Base-by-base conservation (phyloP, 2,329 filamentous ascomycete species). In the Talaromyces rugulosus region DNA sequence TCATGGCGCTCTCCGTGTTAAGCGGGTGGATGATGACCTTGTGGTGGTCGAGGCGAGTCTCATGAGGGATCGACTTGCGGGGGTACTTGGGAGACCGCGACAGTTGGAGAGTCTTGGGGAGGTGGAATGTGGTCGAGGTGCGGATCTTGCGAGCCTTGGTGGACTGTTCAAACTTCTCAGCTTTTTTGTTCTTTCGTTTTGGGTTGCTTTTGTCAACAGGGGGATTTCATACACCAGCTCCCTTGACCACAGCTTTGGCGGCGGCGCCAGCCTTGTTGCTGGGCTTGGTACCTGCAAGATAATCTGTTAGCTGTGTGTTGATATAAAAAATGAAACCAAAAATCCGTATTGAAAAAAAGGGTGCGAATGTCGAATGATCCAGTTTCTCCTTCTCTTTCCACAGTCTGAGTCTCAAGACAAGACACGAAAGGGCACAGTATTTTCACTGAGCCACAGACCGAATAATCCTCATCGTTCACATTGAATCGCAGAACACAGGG, bases 1-100 rank as follows among this genome's bases (percentile, higher is more conserved):
- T 99, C 94, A 99, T 98, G 77, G 96, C 95, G 77, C 90, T 95
- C 90, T 99, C 95, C 65, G 95, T 99, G 89, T 99, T 99, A 78
- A 99, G 87, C 71, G 95, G 95, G 88, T 97, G 92, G 78, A 98
- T 85, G 81, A 99, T 90, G 80, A 98, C 86, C 89, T 96, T 97
- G 87, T 93, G 91, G 84, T 94, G 91, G 83, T 99, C 95, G 76
- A 99, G 91, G 74, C 92, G 90, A 73, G 93, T 89, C 78, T 87
- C 86, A 80, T 94, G 89, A 75, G 91, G 89, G 79, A 99, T 87
- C 71, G 92, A 93, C 87, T 95, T 96, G 85, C 94, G 92, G 71
- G 91, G 93, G 87, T 96, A 98, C 85, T 96, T 96, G 80, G 94
- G 93, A 57, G 89, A 81, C 77, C 95, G 91, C 74, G 92, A 90